phyloP scores from a whole-genome alignment of 2,329 filamentous ascomycete genomes.

The Raffaelea albimanens region DNA sequence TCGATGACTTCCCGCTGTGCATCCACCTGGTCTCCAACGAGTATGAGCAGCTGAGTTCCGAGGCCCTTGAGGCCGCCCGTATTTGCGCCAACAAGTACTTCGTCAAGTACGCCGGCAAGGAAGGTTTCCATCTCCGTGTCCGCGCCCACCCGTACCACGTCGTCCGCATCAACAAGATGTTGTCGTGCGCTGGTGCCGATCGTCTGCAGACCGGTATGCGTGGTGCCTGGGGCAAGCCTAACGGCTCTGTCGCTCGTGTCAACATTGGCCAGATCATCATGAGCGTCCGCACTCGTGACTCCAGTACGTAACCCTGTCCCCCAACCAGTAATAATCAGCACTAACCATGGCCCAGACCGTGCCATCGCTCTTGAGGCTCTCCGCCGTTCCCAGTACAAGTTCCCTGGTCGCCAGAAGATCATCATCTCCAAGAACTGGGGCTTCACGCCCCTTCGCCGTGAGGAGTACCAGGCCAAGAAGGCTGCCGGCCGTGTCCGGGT shows the following conservation, averaged over 20 bases:
- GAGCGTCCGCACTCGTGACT: conserved; percentile 93
- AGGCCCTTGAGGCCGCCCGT: conserved; percentile 98
- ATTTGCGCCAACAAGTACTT: conserved; percentile 94
- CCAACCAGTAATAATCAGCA: no score
- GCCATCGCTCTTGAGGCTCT: conserved; percentile 94
- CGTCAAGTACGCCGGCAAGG: conserved; percentile 63
- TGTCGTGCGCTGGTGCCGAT: conserved; percentile 99
- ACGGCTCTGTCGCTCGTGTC: conserved; percentile 97
- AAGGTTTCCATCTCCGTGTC: conserved; percentile 65
- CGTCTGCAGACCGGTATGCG: conserved; percentile 99
- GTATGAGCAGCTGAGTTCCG: conserved; percentile 99
- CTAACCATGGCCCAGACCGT: conserved; percentile 53
- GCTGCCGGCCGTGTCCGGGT: conserved; percentile 87
- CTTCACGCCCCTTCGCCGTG: conserved; percentile 95
- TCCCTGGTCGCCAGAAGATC: conserved; percentile 99
- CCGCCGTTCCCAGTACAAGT: conserved; percentile 99
- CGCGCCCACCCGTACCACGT: conserved; percentile 99
- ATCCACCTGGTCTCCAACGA: conserved; percentile 99
- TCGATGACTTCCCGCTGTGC: conserved; percentile 99
- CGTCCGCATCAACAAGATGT: conserved; percentile 99
- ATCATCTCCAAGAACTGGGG: conserved; percentile 99
- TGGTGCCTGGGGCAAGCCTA: conserved; percentile 99
- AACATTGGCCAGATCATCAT: conserved; percentile 99
- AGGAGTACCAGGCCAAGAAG: conserved; percentile 96
- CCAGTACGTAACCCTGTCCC: conserved; percentile 64